Evolutionary conservation across 345 rosid species (phyloP).

Genomic region (Populus pruinosa): DNA sequence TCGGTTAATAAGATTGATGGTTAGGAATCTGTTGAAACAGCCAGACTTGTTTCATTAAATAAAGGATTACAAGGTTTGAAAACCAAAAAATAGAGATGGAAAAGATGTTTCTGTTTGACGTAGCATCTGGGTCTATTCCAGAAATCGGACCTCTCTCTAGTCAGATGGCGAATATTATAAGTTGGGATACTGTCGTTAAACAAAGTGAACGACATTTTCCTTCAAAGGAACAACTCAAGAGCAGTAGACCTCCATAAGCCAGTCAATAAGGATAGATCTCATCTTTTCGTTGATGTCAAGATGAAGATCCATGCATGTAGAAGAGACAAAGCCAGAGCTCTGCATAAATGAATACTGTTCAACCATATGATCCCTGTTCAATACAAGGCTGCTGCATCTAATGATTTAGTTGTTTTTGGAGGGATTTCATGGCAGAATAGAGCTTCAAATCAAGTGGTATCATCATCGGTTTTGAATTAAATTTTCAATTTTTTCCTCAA

Average conservation of each 20-base stretch:
- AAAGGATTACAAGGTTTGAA: neutral
- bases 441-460: too few relatives aligned
- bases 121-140: neutral
- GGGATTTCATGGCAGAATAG: neutral
- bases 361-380: neutral
- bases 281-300: constrained; percentile 80
- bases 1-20: constrained; percentile 82
- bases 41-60: neutral
- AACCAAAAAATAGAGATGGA: neutral
- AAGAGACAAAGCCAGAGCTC: constrained; percentile 54
- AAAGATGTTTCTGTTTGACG: neutral
- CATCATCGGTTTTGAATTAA: too few relatives aligned
- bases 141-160: neutral
- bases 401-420: neutral
- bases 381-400: neutral
- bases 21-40: constrained; percentile 62
- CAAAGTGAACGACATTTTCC: neutral
- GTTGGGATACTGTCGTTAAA: neutral
- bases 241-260: constrained; percentile 80
- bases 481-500: too few relatives aligned
- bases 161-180: neutral
- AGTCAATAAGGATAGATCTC: constrained; percentile 92
- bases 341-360: constrained; percentile 20
- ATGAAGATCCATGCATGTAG: constrained; percentile 65
- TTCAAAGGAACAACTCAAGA: neutral